Percentiles rank a stretch among this genome's conserved stretches.
Evolutionary conservation across 176 grass and related monocot genomes (phyloP).

Genomic region (Rhipidocladum racemiflorum): DNA sequence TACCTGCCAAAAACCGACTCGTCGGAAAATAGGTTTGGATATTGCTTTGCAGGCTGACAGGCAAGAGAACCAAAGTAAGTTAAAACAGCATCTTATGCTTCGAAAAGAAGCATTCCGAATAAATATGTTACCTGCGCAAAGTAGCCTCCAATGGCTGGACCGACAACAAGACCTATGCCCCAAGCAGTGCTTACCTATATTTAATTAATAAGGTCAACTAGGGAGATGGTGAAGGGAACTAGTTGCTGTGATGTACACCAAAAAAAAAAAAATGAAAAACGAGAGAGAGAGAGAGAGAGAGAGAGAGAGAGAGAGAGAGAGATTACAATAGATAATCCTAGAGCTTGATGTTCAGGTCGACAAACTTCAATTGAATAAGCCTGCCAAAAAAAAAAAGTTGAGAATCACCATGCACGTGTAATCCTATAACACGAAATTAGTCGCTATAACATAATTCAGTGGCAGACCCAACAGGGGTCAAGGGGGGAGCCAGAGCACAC

Average conservation of each 20-base stretch:
- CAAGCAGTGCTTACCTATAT: slow-evolving; percentile 45
- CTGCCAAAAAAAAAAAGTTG: slow-evolving; percentile 26
- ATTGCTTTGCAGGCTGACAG: slow-evolving; percentile 69
- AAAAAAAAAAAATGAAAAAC: background rate
- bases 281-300: too few species aligned
- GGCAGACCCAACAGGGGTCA: too few species aligned
- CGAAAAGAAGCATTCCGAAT: background rate
- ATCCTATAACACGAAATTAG: background rate
- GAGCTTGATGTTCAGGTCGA: slow-evolving; percentile 58
- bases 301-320: too few species aligned
- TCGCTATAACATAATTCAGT: background rate
- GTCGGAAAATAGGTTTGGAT: slow-evolving; percentile 56
- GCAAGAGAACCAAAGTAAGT: background rate
- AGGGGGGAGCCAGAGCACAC: too few species aligned
- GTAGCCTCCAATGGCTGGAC: slow-evolving; percentile 79
- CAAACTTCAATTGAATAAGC: slow-evolving; percentile 78
- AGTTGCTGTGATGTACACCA: background rate
- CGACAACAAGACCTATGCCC: slow-evolving; percentile 68
- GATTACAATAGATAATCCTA: slow-evolving; percentile 70
- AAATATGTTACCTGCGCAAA: slow-evolving; percentile 59
- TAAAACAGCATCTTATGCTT: background rate
- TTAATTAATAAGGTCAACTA: background rate
- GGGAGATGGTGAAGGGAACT: background rate
- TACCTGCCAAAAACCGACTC: slow-evolving; percentile 63
- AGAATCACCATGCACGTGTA: background rate